Evolutionary conservation across 2,329 filamentous ascomycete genomes (phyloP), one percentile per base, ranked within the genome.

Genomic region (Aureobasidium sp.): DNA sequence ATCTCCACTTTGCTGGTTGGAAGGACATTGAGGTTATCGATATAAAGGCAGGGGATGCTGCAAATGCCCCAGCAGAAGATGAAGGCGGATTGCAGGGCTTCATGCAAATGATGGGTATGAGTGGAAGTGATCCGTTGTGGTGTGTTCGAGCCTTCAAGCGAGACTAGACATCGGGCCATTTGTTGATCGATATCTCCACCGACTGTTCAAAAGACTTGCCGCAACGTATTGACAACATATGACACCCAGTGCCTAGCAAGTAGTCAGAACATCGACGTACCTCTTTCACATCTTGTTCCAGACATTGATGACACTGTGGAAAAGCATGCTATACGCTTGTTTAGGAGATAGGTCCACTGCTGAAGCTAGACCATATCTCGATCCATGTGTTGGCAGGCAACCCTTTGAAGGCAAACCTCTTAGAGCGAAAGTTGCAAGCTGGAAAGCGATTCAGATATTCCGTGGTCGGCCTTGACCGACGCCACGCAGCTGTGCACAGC

Each of bases 21-120:
- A 73, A 72, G 37, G 68, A 76, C n/a, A 76, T 83, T 34, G 79
- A 82, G 71, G 79, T 82, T 65, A 75, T 82, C n/a, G 76, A 80
- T 61, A 64, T 81, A n/a, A 73, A 73, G 27, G 65, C 66, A 12
- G 65, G 62, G 20, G 62, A 63, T 22, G 62, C 49, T 15, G 66
- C 48, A 20, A 59, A 62, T 17, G 64, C 62, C n/a, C 52, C 52
- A 15, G 63, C 61, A 22, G 27, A 45, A 37, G 61, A 56, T 31
- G 63, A 67, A 31, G 64, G 64, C 2, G 67, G 69, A 17, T 53
- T 73, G 57, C 65, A 68, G 27, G 67, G 67, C 5, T 68, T 71
- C 63, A 75, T 69, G 70, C 64, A 64, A 31, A 67, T 62, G 68
- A 70, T 69, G 68, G 72, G 67, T 48, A 73, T 72, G 70, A 67